These are phyloP conservation scores for Lonicera japonica DNA, from an alignment of 129 eudicot species.

Conservation along the genomic window DNA sequence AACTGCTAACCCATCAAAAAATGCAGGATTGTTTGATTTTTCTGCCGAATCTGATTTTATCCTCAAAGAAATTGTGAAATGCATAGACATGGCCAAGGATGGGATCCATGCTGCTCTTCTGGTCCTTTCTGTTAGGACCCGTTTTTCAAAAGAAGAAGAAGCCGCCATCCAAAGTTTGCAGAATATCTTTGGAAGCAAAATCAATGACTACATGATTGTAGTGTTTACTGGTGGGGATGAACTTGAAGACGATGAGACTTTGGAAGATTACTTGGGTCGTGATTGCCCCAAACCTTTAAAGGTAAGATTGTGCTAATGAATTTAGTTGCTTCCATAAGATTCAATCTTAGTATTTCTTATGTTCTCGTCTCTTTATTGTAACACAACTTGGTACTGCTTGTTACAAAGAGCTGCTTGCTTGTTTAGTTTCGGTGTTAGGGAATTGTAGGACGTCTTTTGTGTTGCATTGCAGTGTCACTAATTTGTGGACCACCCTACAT, in stretches of 20 bases:
- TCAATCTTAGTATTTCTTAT: too few species aligned
- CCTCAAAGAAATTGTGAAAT: slow-evolving; percentile 78
- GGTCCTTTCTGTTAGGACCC: slow-evolving; percentile 53
- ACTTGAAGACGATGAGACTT: slow-evolving; percentile 61
- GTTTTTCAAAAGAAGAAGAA: slow-evolving; percentile 69
- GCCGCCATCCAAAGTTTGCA: slow-evolving; percentile 56
- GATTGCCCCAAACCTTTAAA: slow-evolving; percentile 51
- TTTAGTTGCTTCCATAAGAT: too few species aligned
- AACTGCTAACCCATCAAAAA: not conserved
- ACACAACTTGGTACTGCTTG: too few species aligned
- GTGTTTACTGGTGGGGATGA: slow-evolving; percentile 94
- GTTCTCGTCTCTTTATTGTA: too few species aligned
- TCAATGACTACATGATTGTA: slow-evolving; percentile 73
- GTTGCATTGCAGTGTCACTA: too few species aligned
- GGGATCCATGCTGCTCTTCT: slow-evolving; percentile 87
- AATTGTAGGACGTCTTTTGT: too few species aligned
- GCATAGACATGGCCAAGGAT: slow-evolving; percentile 84
- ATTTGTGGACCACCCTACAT: too few species aligned
- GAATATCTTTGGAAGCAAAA: slow-evolving; percentile 59
- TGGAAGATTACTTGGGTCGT: slow-evolving; percentile 59
- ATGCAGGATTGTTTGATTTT: slow-evolving; percentile 70
- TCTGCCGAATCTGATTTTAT: slow-evolving; percentile 54
- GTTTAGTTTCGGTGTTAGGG: too few species aligned
- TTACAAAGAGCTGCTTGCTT: too few species aligned
- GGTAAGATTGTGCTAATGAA: slow-evolving; percentile 28